Percentiles rank a stretch among this genome's conserved stretches.
Evolutionary conservation across 106 monocot genomes (phyloP).

Genomic region (Posidonia australis): DNA sequence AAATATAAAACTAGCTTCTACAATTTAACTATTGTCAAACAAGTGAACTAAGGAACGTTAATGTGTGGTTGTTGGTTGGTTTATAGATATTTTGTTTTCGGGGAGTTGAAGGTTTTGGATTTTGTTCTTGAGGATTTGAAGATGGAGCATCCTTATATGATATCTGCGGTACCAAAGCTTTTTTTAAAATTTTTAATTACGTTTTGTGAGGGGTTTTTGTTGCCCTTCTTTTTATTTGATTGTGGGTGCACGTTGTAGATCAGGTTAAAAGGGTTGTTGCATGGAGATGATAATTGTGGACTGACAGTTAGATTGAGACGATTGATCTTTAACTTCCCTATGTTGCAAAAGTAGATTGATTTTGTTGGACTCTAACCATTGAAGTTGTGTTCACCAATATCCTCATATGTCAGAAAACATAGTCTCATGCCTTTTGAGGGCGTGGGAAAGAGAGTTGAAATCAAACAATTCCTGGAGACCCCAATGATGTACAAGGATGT

Average conservation of each 20-base stretch:
- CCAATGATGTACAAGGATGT: no score
- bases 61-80: not conserved
- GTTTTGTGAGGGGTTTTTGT: not conserved
- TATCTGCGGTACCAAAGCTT: conserved; percentile 50
- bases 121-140: conserved; percentile 74
- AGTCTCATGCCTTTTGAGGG: no score
- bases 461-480: no score
- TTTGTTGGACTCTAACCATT: no score
- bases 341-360: no score
- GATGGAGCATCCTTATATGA: conserved; percentile 45
- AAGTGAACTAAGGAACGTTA: not conserved
- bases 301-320: conserved; percentile 41
- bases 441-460: no score
- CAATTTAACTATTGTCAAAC: no score
- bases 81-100: not conserved
- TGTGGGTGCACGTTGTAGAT: conserved; percentile 33
- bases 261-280: conserved; percentile 76
- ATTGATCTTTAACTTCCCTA: not conserved
- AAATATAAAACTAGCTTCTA: no score
- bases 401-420: no score
- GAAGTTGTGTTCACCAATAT: no score
- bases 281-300: conserved; percentile 65
- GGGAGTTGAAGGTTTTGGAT: conserved; percentile 47
- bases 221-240: not conserved
- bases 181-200: not conserved